Evolutionary conservation across 148 eudicot species (phyloP), one percentile per base, ranked within the genome.

Genomic region (Euryodendron excelsum): DNA sequence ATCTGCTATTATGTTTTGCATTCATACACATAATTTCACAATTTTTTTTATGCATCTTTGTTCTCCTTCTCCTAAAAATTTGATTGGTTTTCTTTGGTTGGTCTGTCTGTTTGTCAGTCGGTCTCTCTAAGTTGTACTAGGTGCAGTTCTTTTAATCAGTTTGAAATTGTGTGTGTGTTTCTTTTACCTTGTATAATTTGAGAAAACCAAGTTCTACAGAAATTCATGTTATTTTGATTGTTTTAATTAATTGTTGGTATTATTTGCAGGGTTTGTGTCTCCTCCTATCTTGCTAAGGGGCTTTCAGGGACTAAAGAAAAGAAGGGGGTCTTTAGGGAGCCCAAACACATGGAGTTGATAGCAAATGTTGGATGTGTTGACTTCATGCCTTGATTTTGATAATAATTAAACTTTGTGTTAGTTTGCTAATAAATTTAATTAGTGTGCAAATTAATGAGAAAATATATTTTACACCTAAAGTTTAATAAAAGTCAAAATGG

Each of bases 301-400:
- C n/a, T n/a, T n/a, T n/a, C n/a, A n/a, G n/a, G n/a, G n/a, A n/a
- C n/a, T n/a, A n/a, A n/a, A n/a, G n/a, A n/a, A n/a, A n/a, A n/a
- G n/a, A n/a, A n/a, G n/a, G n/a, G n/a, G 86, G 75, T 56, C 82
- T 78, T 28, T 39, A 39, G 77, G 84, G 87, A 84, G 73, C 82
- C 88, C 82, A 71, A 76, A 62, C 68, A 75, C 11, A 95, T 96
- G 99, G 98, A 96, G 28, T 90, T 30, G 91, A 89, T 33, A 87
- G 85, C 80, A 84, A 82, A 70, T 80, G 76, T 73, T 84, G 91
- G 88, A 85, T 86, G n/a, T n/a, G n/a, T n/a, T n/a, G n/a, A n/a
- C n/a, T n/a, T n/a, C n/a, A n/a, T n/a, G n/a, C n/a, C n/a, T n/a
- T n/a, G n/a, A n/a, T n/a, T n/a, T n/a, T n/a, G n/a, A n/a, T n/a